phyloP scores from a whole-genome alignment of 345 rosid species.

The Boechera divaricarpa region DNA sequence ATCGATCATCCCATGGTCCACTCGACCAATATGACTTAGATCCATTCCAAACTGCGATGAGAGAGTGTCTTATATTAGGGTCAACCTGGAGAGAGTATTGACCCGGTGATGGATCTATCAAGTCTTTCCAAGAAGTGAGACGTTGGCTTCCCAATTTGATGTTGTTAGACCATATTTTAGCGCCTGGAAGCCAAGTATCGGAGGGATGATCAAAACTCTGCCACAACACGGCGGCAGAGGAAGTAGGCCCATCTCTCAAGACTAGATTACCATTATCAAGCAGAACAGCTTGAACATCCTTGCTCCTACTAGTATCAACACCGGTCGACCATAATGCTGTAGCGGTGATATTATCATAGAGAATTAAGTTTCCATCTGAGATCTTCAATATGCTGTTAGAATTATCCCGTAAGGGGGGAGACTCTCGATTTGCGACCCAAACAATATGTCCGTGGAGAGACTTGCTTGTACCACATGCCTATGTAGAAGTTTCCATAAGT shows the following conservation, averaged over 20 bases:
- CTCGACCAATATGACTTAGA: not conserved
- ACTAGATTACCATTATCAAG: constrained; percentile 9
- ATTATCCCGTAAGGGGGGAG: no score
- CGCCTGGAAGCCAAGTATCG: not conserved
- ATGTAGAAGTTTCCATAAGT: no score
- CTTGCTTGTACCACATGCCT: no score
- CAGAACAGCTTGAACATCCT: not conserved
- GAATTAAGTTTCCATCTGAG: no score
- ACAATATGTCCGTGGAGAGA: no score
- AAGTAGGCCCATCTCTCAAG: not conserved
- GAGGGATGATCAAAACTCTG: constrained; percentile 14
- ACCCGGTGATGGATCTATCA: not conserved
- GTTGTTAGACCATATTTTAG: not conserved
- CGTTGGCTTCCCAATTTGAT: not conserved
- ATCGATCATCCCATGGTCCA: not conserved
- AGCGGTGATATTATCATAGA: no score
- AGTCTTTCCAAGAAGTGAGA: constrained; percentile 3
- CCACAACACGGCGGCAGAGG: not conserved
- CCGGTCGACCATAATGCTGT: no score
- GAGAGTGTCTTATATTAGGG: not conserved
- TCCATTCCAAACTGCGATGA: not conserved
- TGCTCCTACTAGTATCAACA: not conserved
- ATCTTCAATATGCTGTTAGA: no score
- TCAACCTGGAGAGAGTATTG: not conserved
- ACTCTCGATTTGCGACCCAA: no score